Conservation (phyloP, 129 eudicot species). For the Lactuca sativa region DNA sequence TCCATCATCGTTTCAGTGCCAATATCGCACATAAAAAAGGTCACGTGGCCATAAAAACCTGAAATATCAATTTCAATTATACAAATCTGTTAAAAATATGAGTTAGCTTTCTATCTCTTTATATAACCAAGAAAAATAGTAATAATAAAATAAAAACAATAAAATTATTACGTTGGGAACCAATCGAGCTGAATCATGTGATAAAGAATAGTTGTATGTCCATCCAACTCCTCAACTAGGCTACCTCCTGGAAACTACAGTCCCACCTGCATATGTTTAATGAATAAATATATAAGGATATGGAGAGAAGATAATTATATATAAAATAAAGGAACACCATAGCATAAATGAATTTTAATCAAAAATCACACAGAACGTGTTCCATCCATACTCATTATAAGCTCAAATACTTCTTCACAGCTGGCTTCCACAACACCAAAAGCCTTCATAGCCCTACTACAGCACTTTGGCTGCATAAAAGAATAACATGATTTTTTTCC, state of each 20-base stretch:
- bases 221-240: constrained; percentile 98
- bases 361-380: constrained; percentile 88
- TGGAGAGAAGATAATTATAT: background rate
- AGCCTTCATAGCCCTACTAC: constrained; percentile 99
- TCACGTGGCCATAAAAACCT: constrained; percentile 96
- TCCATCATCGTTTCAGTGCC: constrained; percentile 97
- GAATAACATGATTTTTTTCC: background rate
- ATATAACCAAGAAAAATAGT: background rate
- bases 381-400: constrained; percentile 98
- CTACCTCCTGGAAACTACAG: constrained; percentile 96
- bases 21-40: constrained; percentile 90
- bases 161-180: constrained; percentile 63
- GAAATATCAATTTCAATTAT: constrained; percentile 26
- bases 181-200: constrained; percentile 82
- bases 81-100: background rate
- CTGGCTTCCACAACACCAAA: constrained; percentile 98
- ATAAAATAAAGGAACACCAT: constrained; percentile 7
- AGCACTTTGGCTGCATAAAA: constrained; percentile 85
- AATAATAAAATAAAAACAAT: background rate
- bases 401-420: constrained; percentile 98
- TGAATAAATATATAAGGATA: constrained; percentile 9
- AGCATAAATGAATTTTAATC: background rate
- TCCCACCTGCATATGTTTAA: constrained; percentile 66
- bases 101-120: background rate
- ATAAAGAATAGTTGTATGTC: constrained; percentile 85